A percentile compares a stretch with the other conserved stretches of the same genome.
Conservation (phyloP, 2,329 filamentous ascomycete species). For the Ophiostoma himal-ulmi region DNA sequence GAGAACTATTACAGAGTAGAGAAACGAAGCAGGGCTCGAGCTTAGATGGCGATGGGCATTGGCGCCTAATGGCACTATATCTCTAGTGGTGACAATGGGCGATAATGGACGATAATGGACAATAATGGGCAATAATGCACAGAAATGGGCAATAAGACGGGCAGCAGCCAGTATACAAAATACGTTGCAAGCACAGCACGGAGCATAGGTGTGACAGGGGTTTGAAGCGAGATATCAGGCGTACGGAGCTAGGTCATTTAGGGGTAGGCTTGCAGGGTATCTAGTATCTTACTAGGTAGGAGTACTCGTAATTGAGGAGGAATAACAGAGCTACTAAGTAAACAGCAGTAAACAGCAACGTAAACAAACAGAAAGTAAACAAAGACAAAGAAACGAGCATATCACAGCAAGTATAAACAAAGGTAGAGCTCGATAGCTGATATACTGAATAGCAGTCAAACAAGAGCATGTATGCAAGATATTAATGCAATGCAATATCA, state of each 20-base stretch:
- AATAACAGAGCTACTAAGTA: conserved; percentile 7
- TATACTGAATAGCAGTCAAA: too few relatives aligned
- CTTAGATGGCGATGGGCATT: not conserved
- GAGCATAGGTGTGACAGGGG: not conserved
- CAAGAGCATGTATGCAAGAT: too few relatives aligned
- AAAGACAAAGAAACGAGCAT: not conserved
- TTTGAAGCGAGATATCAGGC: conserved; percentile 9
- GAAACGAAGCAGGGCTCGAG: too few relatives aligned
- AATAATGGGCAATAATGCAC: too few relatives aligned
- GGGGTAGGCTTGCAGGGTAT: not conserved
- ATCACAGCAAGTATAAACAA: too few relatives aligned
- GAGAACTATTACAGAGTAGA: too few relatives aligned
- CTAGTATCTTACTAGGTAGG: not conserved
- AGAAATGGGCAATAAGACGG: too few relatives aligned
- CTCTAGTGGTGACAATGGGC: not conserved
- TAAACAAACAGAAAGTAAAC: not conserved
- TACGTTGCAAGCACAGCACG: conserved; percentile 8
- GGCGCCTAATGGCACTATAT: not conserved
- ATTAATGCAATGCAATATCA: too few relatives aligned
- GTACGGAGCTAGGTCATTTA: not conserved
- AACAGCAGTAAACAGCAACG: not conserved
- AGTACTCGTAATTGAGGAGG: not conserved
- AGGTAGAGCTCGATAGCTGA: too few relatives aligned
- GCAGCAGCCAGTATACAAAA: conserved; percentile 6
- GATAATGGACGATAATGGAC: too few relatives aligned